Evolutionary conservation across 2,329 filamentous ascomycete species (phyloP), one percentile per base, ranked within the genome.

Genomic region (Colletotrichum viniferum): DNA sequence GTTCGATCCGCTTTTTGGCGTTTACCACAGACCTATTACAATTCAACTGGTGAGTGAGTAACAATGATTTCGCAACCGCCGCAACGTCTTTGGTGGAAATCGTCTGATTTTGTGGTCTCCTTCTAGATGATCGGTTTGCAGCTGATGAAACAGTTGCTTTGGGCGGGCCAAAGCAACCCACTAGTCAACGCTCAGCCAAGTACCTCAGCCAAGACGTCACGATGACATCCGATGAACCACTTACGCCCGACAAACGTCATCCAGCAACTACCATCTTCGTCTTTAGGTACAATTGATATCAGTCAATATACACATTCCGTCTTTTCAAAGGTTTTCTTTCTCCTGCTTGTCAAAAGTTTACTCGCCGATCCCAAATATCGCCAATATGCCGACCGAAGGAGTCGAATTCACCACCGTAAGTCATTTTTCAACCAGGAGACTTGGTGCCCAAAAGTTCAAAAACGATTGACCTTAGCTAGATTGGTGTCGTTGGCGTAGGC

Each of bases 401-500:
- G 13, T 63, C 16, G 5, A 34, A 7, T 24, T 63, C 32, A 26
- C 18, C 3, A 63, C 60, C 12, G 60, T 63, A 63, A 63, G 60
- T 12, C 5, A 4, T 12, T 3, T 16, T 12, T 12, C 8, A 7
- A 13, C 14, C 5, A 18, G 4, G 6, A 21, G 28, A 4, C 10
- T 24, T 3, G 7, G 0, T 24, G 16, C 21, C 1, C 16, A 26
- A 43, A 4, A n/a, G 7, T 5, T n/a, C 9, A 7, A 32, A 8
- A 26, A 60, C 9, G 8, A 21, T 7, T 43, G 24, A 34, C 21
- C 1, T 12, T 5, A 2, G 5, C 13, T 71, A 89, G 86, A 82
- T 92, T 76, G 90, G 88, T 66, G 89, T 92, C 84, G 87, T 92
- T 52, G 90, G 89, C 26, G 89, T 87, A 21, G 90, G 90, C 6